Evolutionary conservation across 2,329 filamentous ascomycete species (phyloP).

Genomic region (Fusarium agapanthi): DNA sequence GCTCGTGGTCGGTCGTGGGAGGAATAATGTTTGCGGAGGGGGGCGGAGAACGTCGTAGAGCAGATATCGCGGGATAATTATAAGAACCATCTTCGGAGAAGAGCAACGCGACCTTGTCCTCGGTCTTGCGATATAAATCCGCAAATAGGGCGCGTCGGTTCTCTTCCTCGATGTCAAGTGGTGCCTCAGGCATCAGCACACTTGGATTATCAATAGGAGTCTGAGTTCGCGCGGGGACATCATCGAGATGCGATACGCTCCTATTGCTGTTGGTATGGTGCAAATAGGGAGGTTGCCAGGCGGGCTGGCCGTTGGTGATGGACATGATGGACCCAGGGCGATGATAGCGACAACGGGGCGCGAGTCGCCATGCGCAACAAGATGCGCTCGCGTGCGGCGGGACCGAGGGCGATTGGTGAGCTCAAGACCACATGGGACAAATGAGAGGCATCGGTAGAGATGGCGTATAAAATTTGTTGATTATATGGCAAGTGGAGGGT

Average conservation of each 20-base stretch:
- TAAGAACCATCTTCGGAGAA: conserved; percentile 69
- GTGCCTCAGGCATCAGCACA: conserved; percentile 68
- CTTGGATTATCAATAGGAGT: conserved; percentile 60
- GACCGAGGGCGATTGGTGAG: conserved; percentile 55
- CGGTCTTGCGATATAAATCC: conserved; percentile 78
- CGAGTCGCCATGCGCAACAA: conserved; percentile 65
- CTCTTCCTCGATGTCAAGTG: conserved; percentile 71
- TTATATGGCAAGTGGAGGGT: conserved; percentile 52
- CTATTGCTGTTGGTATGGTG: conserved; percentile 57
- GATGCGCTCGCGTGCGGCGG: conserved; percentile 61
- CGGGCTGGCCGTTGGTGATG: conserved; percentile 70
- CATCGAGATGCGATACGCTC: conserved; percentile 68
- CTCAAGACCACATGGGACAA: conserved; percentile 60
- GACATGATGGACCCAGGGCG: conserved; percentile 68
- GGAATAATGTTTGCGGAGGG: conserved; percentile 56
- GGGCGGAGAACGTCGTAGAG: conserved; percentile 56
- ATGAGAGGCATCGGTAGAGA: conserved; percentile 63
- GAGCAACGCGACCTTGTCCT: conserved; percentile 79
- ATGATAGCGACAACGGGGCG: conserved; percentile 58
- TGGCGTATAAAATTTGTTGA: conserved; percentile 53
- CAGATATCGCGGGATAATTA: conserved; percentile 62
- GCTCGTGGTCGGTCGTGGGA: conserved; percentile 66
- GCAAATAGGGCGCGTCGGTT: conserved; percentile 77
- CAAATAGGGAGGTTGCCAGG: conserved; percentile 69
- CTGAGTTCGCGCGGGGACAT: conserved; percentile 62